A percentile compares a stretch with the other conserved stretches of the same genome.
Conservation (phyloP, 371 early-diverging fungal species). For the Rhizopus microsporus region DNA sequence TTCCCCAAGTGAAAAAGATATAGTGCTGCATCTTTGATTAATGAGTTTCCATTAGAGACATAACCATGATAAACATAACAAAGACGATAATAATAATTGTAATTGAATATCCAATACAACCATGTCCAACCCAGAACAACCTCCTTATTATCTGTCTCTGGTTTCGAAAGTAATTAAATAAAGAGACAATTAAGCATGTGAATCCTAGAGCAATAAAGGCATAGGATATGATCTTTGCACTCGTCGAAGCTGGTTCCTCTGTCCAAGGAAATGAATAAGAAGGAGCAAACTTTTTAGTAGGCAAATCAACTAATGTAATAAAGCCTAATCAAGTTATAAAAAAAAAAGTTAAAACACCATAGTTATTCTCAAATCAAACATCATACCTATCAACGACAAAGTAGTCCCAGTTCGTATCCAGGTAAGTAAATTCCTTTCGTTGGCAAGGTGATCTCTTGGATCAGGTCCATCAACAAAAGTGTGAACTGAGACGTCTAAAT, state of each 20-base stretch:
- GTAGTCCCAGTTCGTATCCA: constrained; percentile 47
- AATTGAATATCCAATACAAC: constrained; percentile 43
- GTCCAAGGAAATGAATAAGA: constrained; percentile 44
- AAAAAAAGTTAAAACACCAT: not conserved
- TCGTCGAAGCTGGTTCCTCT: constrained; percentile 18
- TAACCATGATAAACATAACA: constrained; percentile 42
- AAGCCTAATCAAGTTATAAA: constrained; percentile 28
- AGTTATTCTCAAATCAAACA: not conserved
- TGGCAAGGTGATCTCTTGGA: constrained; percentile 48
- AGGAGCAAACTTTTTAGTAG: constrained; percentile 39
- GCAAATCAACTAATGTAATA: constrained; percentile 41
- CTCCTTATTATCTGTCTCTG: constrained; percentile 35
- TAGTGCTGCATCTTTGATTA: not conserved
- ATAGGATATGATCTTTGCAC: constrained; percentile 32
- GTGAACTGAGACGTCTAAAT: constrained; percentile 37
- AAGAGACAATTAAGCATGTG: constrained; percentile 29
- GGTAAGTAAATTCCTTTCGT: constrained; percentile 37
- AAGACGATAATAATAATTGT: constrained; percentile 37
- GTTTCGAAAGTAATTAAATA: constrained; percentile 40
- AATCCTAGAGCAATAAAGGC: constrained; percentile 41
- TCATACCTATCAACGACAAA: constrained; percentile 38
- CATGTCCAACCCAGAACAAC: constrained; percentile 39
- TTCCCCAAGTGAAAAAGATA: no score
- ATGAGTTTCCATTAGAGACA: constrained; percentile 29
- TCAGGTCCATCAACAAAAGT: constrained; percentile 43